These are phyloP conservation scores for Candida taoyuanica DNA, from an alignment of 805 yeast genomes.

Conservation along the genomic window DNA sequence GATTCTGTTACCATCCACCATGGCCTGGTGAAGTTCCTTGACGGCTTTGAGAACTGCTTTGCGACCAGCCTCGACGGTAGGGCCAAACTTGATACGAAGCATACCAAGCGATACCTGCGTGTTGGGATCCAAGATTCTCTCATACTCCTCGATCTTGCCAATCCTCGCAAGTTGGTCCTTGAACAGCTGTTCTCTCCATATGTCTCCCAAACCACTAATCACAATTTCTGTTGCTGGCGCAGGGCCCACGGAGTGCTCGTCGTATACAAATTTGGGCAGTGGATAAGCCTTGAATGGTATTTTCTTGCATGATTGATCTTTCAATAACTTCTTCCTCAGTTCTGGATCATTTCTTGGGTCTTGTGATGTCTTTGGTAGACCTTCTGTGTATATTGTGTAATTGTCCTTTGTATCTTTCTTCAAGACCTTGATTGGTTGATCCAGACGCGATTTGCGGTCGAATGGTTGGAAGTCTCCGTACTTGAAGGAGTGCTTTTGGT, in stretches of 20 bases:
- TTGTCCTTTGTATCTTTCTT: neutral
- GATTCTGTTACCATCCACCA: slow-evolving; percentile 49
- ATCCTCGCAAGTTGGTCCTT: slow-evolving; percentile 46
- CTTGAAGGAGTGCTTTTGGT: neutral
- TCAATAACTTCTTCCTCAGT: slow-evolving; percentile 14
- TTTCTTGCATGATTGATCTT: slow-evolving; percentile 31
- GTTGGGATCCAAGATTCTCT: slow-evolving; percentile 60
- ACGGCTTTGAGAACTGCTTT: slow-evolving; percentile 43
- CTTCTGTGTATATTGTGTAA: neutral
- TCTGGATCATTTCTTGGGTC: slow-evolving; percentile 40
- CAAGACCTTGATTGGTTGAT: slow-evolving; percentile 40
- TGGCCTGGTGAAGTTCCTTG: slow-evolving; percentile 35
- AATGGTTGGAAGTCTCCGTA: neutral
- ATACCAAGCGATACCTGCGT: slow-evolving; percentile 79
- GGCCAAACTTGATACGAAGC: slow-evolving; percentile 58
- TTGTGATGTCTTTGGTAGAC: slow-evolving; percentile 10
- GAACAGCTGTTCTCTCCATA: slow-evolving; percentile 41
- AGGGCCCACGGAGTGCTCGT: slow-evolving; percentile 69
- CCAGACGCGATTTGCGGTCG: slow-evolving; percentile 26
- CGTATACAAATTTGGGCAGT: slow-evolving; percentile 39
- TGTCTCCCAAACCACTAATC: slow-evolving; percentile 58
- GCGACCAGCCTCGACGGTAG: slow-evolving; percentile 42
- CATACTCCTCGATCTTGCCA: slow-evolving; percentile 60
- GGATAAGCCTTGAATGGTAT: slow-evolving; percentile 41
- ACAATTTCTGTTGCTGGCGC: slow-evolving; percentile 69